A percentile compares a stretch with the other conserved stretches of the same genome.
phyloP scores from a whole-genome alignment of 331 rosid species.

The Pyracantha coccinea region DNA sequence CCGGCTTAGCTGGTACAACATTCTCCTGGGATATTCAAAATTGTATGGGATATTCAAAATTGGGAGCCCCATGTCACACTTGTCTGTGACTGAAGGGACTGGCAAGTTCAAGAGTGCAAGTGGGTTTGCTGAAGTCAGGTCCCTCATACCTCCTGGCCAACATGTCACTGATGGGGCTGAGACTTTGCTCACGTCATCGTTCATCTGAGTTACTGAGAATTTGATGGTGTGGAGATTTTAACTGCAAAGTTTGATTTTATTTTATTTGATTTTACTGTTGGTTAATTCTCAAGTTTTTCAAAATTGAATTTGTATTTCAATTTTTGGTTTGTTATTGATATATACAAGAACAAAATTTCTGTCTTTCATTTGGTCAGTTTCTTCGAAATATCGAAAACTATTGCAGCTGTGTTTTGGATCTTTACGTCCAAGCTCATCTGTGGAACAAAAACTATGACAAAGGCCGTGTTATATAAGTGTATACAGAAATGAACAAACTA shows the following conservation, averaged over 20 bases:
- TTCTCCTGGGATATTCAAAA: constrained; percentile 67
- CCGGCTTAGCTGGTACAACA: constrained; percentile 54
- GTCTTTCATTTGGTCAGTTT: no score
- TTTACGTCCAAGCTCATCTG: background rate
- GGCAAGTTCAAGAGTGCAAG: constrained; percentile 67
- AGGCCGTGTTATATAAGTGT: no score
- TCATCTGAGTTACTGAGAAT: constrained; percentile 38
- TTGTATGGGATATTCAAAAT: constrained; percentile 66
- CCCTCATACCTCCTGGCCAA: constrained; percentile 74
- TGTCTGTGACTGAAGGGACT: constrained; percentile 71
- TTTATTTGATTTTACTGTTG: background rate
- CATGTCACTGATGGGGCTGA: constrained; percentile 62
- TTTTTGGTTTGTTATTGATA: background rate
- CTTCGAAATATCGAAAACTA: no score
- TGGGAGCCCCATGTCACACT: constrained; percentile 64
- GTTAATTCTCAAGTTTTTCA: background rate
- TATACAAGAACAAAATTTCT: no score
- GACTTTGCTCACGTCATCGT: constrained; percentile 64
- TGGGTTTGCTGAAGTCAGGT: constrained; percentile 66
- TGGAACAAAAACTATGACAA: background rate
- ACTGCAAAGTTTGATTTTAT: background rate
- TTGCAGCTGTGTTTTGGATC: no score
- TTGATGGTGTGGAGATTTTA: background rate
- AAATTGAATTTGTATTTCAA: background rate
- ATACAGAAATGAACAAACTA: background rate